Evolutionary conservation across 768 basidiomycete genomes (phyloP).

Genomic region (Calocera cornea): DNA sequence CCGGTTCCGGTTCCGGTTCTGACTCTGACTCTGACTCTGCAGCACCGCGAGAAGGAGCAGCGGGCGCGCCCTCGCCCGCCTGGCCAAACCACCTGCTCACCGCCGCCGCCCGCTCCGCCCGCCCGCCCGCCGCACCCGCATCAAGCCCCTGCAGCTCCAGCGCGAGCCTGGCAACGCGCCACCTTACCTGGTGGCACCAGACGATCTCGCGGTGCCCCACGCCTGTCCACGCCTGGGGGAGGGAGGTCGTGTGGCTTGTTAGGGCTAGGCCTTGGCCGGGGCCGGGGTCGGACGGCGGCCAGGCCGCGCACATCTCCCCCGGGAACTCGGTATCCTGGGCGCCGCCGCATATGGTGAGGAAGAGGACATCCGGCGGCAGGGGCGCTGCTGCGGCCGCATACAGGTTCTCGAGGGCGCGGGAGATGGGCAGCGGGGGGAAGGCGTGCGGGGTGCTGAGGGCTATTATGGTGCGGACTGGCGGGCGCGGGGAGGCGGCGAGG

Average conservation of each 20-base stretch:
- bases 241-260: conserved; percentile 17
- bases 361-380: background rate
- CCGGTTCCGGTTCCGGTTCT: too few species aligned
- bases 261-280: background rate
- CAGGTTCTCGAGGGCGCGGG: conserved; percentile 18
- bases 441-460: conserved; percentile 26
- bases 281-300: conserved; percentile 8
- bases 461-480: background rate
- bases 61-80: background rate
- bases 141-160: conserved; percentile 12
- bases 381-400: conserved; percentile 11
- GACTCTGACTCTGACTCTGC: background rate
- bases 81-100: background rate
- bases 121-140: background rate
- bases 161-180: conserved; percentile 20
- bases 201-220: conserved; percentile 29
- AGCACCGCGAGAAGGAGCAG: background rate
- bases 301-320: conserved; percentile 20
- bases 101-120: background rate
- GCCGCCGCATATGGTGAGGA: conserved; percentile 26
- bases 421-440: conserved; percentile 21
- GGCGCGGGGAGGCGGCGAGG: conserved; percentile 13
- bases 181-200: conserved; percentile 29
- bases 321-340: conserved; percentile 24
- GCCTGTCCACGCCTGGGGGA: conserved; percentile 24